Evolutionary conservation across 768 basidiomycete species (phyloP).

Genomic region (Austroboletus eburneus): DNA sequence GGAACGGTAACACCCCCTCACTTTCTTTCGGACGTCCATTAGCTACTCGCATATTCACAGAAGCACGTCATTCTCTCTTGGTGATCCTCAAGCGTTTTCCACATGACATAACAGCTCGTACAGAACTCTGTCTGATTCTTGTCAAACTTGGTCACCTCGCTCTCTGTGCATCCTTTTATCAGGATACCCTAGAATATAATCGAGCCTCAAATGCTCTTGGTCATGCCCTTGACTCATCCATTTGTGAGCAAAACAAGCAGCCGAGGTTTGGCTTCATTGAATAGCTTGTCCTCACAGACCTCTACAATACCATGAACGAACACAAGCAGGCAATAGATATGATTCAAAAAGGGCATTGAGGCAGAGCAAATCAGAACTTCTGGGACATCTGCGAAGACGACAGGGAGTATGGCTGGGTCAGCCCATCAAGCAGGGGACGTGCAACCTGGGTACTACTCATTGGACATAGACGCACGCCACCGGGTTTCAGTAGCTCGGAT

Average conservation of each 20-base stretch:
- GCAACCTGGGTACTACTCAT: constrained; percentile 43
- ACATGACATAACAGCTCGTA: constrained; percentile 74
- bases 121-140: constrained; percentile 56
- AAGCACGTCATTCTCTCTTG: constrained; percentile 28
- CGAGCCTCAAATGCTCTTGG: constrained; percentile 39
- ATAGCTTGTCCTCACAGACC: constrained; percentile 80
- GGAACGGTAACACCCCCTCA: constrained; percentile 46
- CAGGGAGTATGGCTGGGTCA: constrained; percentile 58
- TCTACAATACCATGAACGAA: constrained; percentile 69
- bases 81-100: constrained; percentile 34
- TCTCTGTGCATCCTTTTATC: constrained; percentile 63
- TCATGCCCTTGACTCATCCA: constrained; percentile 33
- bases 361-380: constrained; percentile 61
- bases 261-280: constrained; percentile 42
- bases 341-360: constrained; percentile 72
- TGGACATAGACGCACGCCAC: constrained; percentile 62
- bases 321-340: constrained; percentile 63
- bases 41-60: neutral
- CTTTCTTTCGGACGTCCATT: neutral
- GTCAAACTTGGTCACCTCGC: constrained; percentile 60
- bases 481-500: constrained; percentile 80
- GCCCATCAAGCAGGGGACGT: constrained; percentile 44
- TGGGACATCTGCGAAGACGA: constrained; percentile 88
- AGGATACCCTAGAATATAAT: constrained; percentile 71
- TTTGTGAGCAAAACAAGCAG: constrained; percentile 8